Base-by-base conservation (phyloP, 495 filamentous ascomycete species). In the Lineolata rhizophorae region DNA sequence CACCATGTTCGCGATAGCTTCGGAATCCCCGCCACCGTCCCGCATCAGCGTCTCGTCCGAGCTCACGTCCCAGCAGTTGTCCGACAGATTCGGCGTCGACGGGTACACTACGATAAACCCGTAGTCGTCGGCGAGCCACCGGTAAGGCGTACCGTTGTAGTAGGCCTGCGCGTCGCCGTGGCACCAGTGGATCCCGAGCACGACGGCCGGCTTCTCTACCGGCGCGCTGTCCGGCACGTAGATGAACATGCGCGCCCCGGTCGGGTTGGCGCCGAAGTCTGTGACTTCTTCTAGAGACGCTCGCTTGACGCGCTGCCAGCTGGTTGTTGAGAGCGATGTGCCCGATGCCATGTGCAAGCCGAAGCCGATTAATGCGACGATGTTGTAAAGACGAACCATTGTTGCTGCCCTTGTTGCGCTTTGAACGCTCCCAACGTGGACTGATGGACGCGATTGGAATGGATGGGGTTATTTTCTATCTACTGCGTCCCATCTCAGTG, bases 1-100 rank as follows among this genome's bases (percentile, higher is more conserved):
- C 43, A 68, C 61, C 62, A 68, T 67, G 47, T 53, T 65, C 37
- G 61, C 51, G 45, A 69, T 62, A 10, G 60, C 58, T 13, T 54
- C 49, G 15, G 54, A 53, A 45, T 70, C 65, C 14, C 65, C 62
- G 11, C 59, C 60, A 5, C 48, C 51, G 34, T 61, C 58, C 38
- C 65, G 64, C 6, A 57, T 62, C 11, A 68, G 48, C n/a, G 52
- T 50, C 2, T 46, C 49, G 1, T 48, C 33, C 36, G 48, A 55
- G 12, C 57, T 43, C 14, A 68, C 61, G 35, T 67, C 65, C 63
- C 64, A 67, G 56, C 65, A 70, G 42, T 44, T 56, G 30, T 47
- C 48, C n/a, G n/a, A n/a, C n/a, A n/a, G n/a, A 42, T 61, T 49
- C 2, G 55, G 49, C 8, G 22, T n/a, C 22, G 6, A n/a, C 6